Evolutionary conservation across 2,329 filamentous ascomycete species (phyloP), one percentile per base, ranked within the genome.

Genomic region (Macroventuria anomochaeta): DNA sequence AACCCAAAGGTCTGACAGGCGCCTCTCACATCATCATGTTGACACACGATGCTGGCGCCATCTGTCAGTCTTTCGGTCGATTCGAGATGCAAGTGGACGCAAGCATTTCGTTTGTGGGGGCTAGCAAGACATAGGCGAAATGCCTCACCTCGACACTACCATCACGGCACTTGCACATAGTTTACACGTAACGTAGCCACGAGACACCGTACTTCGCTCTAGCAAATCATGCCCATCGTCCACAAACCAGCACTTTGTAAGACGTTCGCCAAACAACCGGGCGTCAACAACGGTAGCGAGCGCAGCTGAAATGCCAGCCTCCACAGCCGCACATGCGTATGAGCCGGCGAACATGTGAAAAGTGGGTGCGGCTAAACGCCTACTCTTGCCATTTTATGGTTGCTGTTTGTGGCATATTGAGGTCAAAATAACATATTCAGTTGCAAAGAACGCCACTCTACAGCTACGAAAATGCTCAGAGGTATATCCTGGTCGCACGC

Each of bases 391-490:
- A 28, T 7, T 5, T 10, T 21, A 7, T 7, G 5, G 15, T 38
- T 20, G 1, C 8, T 1, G 11, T 12, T 20, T 33, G 33, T 48
- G 33, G 3, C 21, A 32, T 17, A 21, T 15, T 18, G 17, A 23
- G 26, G 18, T 28, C 18, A 34, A 26, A 41, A 42, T 41, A 50
- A 55, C n/a, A 55, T 46, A 36, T 46, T 50, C 25, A 42, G 38
- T 50, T 51, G 46, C 53, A 46, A 49, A 33, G 8, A 55, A 33
- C 46, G 46, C 53, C 53, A 50, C 53, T 50, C 41, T 51, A 42
- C 46, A 55, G 46, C 53, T 55, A 46, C 36, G 32, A 42, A 46
- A 51, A 42, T 46, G 53, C 53, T 55, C 46, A 55, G 36, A 55
- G 53, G 46, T 55, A 51, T 51, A 49, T 49, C 39, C 28, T 43